Percentiles rank a stretch among this genome's conserved stretches.
Evolutionary conservation across 805 yeast species (phyloP).

Genomic region (Candida taoyuanica): DNA sequence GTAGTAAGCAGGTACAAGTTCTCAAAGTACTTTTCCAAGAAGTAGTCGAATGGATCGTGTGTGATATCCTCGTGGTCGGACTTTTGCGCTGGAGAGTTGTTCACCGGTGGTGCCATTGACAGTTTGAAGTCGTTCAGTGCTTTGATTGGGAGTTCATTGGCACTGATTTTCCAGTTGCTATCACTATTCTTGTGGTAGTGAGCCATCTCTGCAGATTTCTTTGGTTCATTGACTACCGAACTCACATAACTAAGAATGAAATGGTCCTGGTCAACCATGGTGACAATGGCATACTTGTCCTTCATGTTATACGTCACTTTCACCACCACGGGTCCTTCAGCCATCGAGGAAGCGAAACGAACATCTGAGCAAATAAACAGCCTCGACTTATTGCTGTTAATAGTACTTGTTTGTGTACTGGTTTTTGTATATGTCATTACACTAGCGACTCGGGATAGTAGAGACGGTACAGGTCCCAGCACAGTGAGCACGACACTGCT

Average conservation of each 20-base stretch:
- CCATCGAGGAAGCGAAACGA: not conserved
- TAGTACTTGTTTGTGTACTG: conserved; percentile 11
- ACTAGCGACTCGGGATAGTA: conserved; percentile 15
- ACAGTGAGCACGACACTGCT: conserved; percentile 6
- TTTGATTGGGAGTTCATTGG: not conserved
- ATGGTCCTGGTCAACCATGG: conserved; percentile 3
- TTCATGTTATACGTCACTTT: conserved; percentile 18
- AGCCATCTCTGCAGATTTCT: not conserved
- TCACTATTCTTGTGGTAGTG: not conserved
- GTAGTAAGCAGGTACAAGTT: conserved; percentile 31
- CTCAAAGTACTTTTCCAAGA: conserved; percentile 31
- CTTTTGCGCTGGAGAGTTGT: conserved; percentile 17
- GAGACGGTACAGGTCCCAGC: conserved; percentile 11
- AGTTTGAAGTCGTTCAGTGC: conserved; percentile 17
- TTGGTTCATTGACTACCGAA: not conserved
- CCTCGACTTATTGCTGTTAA: conserved; percentile 9
- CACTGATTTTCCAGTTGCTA: not conserved
- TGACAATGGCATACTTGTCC: conserved; percentile 18
- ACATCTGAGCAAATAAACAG: conserved; percentile 11
- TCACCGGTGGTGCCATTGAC: conserved; percentile 24
- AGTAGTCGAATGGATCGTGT: conserved; percentile 27
- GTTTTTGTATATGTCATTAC: conserved; percentile 9
- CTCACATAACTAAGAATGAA: conserved; percentile 7
- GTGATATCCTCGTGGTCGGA: conserved; percentile 9
- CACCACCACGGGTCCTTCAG: conserved; percentile 11